Evolutionary conservation across 2,329 filamentous ascomycete species (phyloP).

Genomic region (Chaetomium sp.): DNA sequence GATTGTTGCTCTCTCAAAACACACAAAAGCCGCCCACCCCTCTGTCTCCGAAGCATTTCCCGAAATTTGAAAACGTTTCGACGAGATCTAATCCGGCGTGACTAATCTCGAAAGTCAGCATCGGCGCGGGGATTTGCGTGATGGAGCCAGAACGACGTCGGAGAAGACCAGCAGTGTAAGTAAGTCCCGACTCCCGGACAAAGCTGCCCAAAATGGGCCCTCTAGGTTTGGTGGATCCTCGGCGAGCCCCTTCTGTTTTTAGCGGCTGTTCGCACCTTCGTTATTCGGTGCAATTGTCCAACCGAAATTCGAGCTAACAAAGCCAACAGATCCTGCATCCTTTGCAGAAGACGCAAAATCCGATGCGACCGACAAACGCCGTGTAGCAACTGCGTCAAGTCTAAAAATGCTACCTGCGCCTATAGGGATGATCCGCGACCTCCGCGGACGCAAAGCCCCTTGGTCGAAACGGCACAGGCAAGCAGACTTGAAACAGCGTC

Average conservation of each 20-base stretch:
- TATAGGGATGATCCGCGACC: conserved; percentile 37
- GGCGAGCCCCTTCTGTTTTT: background rate
- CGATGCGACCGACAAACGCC: conserved; percentile 47
- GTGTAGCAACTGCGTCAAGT: conserved; percentile 47
- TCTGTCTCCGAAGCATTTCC: conserved; percentile 9
- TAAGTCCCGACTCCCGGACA: background rate
- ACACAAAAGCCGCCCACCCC: conserved; percentile 9
- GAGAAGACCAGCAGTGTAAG: conserved; percentile 27
- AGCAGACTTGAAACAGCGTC: background rate
- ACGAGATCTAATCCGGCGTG: background rate
- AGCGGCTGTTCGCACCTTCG: background rate
- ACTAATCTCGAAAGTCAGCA: background rate
- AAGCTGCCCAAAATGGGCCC: background rate
- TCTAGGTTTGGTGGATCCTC: background rate
- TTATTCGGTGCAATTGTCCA: background rate
- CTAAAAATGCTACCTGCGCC: conserved; percentile 41
- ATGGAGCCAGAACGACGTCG: conserved; percentile 30
- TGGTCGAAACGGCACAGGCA: background rate
- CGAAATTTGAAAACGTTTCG: background rate
- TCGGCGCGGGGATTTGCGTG: background rate
- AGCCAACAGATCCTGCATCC: conserved; percentile 43
- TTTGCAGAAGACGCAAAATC: conserved; percentile 49
- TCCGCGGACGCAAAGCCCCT: conserved; percentile 2
- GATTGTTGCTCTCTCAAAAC: conserved; percentile 1
- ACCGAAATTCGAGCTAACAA: conserved; percentile 7